These are phyloP conservation scores for Phytophthora agathidicida DNA, from an alignment of 352 stramenopile genomes.

Conservation along the genomic window DNA sequence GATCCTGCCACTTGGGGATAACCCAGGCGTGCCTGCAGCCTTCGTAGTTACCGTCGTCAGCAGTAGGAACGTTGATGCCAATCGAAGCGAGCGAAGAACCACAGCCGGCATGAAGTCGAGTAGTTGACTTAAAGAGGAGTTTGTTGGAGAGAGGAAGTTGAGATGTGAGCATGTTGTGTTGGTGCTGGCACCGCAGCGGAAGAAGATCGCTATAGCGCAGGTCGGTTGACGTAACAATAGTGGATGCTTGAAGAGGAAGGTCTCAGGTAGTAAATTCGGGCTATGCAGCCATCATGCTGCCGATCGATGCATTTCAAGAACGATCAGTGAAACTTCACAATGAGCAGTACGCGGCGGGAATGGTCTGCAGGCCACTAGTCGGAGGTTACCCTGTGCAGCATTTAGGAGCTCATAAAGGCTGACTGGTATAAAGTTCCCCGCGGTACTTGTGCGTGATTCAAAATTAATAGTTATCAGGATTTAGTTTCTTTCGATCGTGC, in stretches of 20 bases:
- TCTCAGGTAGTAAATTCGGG: conserved; percentile 24
- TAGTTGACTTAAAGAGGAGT: background rate
- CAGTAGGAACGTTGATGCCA: conserved; percentile 5
- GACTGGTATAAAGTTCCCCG: conserved; percentile 28
- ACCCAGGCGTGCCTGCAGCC: conserved; percentile 9
- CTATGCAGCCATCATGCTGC: conserved; percentile 20
- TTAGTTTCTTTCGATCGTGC: too few species aligned
- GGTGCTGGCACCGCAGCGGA: background rate
- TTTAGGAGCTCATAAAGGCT: background rate
- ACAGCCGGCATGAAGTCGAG: conserved; percentile 3
- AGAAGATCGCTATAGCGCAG: conserved; percentile 9
- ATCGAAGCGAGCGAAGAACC: conserved; percentile 5
- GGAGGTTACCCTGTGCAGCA: conserved; percentile 3
- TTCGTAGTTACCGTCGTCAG: background rate
- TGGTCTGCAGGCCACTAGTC: conserved; percentile 12
- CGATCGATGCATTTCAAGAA: conserved; percentile 15
- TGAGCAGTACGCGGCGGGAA: too few species aligned
- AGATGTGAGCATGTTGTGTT: conserved; percentile 11
- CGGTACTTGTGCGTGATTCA: background rate
- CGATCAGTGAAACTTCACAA: conserved; percentile 10
- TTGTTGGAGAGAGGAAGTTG: conserved; percentile 16
- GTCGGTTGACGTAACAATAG: background rate
- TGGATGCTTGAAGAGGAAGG: conserved; percentile 18
- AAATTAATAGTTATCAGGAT: too few species aligned
- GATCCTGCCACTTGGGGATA: conserved; percentile 15